These are phyloP conservation scores for Cenchrus fungigraminus DNA, from an alignment of 176 grass and related monocot species.

Conservation along the genomic window DNA sequence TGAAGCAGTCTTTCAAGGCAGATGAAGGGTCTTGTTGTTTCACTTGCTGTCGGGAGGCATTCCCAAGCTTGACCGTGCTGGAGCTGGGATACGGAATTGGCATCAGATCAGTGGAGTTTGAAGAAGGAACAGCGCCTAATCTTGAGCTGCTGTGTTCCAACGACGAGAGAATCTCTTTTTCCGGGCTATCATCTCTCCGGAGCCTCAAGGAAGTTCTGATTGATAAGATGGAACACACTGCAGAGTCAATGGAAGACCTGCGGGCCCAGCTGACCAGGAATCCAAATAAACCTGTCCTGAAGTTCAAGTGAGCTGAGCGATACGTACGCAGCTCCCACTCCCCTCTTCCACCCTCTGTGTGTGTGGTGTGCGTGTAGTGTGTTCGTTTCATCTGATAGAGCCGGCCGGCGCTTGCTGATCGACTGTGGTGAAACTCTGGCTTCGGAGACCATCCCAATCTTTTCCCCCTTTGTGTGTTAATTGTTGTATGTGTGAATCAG, in stretches of 20 bases:
- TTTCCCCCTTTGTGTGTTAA: too few relatives aligned
- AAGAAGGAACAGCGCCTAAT: background rate
- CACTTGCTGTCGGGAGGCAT: background rate
- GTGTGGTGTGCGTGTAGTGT: too few relatives aligned
- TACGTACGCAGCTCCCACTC: too few relatives aligned
- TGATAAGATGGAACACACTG: background rate
- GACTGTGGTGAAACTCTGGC: too few relatives aligned
- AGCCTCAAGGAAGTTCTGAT: background rate
- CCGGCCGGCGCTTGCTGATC: too few relatives aligned
- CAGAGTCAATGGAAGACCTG: background rate
- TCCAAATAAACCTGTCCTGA: background rate
- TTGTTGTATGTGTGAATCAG: too few relatives aligned
- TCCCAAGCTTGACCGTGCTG: background rate
- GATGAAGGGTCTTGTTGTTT: background rate
- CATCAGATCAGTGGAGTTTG: background rate
- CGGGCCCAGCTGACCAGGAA: background rate
- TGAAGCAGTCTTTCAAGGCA: background rate
- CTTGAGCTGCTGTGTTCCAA: background rate
- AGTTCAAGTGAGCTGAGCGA: too few relatives aligned
- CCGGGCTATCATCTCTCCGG: background rate
- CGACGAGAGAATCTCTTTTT: background rate
- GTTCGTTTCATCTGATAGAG: too few relatives aligned
- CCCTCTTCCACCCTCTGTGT: too few relatives aligned
- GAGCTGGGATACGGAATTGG: fast-evolving
- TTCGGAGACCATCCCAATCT: too few relatives aligned